These are phyloP conservation scores for Trametes hirsuta DNA, from an alignment of 1,284 basidiomycete genomes.

Conservation along the genomic window DNA sequence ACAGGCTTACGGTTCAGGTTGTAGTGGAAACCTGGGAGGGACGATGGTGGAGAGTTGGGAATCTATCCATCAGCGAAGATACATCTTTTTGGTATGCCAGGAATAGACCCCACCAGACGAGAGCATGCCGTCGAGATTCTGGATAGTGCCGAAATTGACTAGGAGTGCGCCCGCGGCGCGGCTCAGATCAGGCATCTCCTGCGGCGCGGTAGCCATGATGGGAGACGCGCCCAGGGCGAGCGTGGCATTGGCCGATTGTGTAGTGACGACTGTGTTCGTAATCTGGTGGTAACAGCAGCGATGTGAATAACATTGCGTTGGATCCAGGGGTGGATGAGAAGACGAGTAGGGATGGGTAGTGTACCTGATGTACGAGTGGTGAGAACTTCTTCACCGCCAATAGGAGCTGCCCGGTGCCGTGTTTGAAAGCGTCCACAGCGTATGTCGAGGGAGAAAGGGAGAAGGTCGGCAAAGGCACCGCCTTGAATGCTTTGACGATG, in stretches of 20 bases:
- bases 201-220: slow-evolving; percentile 88
- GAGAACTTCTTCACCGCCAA: slow-evolving; percentile 51
- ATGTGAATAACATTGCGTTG: not conserved
- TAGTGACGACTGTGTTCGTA: slow-evolving; percentile 90
- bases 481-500: slow-evolving; percentile 48
- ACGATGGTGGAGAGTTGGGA: not conserved
- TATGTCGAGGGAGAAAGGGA: slow-evolving; percentile 26
- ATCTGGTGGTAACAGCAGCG: slow-evolving; percentile 52
- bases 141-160: slow-evolving; percentile 91
- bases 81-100: not conserved
- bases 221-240: slow-evolving; percentile 89
- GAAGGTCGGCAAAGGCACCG: slow-evolving; percentile 22
- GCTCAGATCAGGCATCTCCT: slow-evolving; percentile 85
- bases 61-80: not conserved
- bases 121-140: slow-evolving; percentile 80
- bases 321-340: not conserved
- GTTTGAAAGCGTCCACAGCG: slow-evolving; percentile 37
- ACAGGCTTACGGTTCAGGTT: slow-evolving; percentile 81
- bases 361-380: slow-evolving; percentile 84
- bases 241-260: slow-evolving; percentile 91
- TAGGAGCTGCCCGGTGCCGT: slow-evolving; percentile 50
- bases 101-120: slow-evolving; percentile 60
- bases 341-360: slow-evolving; percentile 5
- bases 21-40: slow-evolving; percentile 53
- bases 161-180: slow-evolving; percentile 73